Evolutionary conservation across 805 yeast genomes (phyloP).

Genomic region (Saccharomyces paradoxus): DNA sequence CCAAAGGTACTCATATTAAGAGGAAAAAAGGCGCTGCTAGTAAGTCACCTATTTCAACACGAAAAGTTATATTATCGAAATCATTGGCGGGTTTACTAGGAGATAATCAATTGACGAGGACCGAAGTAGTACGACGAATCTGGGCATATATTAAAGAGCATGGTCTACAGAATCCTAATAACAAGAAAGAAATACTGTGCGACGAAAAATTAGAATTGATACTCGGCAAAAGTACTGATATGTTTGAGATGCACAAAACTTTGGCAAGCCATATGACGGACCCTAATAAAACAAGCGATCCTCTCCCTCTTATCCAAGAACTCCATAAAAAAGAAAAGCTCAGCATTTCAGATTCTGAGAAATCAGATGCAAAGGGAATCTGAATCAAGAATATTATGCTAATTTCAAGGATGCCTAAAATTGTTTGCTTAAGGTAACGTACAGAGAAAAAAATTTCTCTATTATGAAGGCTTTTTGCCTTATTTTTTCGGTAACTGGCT

Average conservation of each 20-base stretch:
- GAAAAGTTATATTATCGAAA: constrained; percentile 42
- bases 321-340: background rate
- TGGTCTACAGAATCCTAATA: constrained; percentile 57
- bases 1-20: background rate
- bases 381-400: background rate
- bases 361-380: background rate
- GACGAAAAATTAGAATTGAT: constrained; percentile 49
- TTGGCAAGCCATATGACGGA: constrained; percentile 45
- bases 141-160: constrained; percentile 65
- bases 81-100: constrained; percentile 44
- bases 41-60: constrained; percentile 1
- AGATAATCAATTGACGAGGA: constrained; percentile 42
- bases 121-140: constrained; percentile 56
- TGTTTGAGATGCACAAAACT: constrained; percentile 37
- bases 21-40: background rate
- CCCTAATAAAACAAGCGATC: constrained; percentile 18
- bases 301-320: background rate
- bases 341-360: background rate
- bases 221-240: constrained; percentile 52
- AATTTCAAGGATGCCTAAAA: background rate
- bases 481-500: background rate
- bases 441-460: background rate
- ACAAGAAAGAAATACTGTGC: constrained; percentile 56
- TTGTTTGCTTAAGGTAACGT: background rate
- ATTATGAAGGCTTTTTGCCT: background rate